Conservation (phyloP, 73 alveolate genomes). For the Tetrahymena thermophila region DNA sequence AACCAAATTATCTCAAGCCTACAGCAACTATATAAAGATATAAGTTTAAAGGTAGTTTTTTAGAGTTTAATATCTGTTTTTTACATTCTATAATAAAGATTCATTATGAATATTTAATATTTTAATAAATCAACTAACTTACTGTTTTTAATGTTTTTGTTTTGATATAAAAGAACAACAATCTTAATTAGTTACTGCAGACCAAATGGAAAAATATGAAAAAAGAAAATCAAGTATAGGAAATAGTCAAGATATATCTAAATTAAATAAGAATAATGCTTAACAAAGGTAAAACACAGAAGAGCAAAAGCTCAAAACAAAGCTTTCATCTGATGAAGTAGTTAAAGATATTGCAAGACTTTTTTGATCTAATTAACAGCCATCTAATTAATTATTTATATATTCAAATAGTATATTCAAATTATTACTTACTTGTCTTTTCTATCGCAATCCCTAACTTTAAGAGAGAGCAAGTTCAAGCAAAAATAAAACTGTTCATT, state of each 20-base stretch:
- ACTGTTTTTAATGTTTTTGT: too few species aligned
- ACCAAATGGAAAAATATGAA: neutral
- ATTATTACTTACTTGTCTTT: too few species aligned
- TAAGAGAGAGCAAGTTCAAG: too few species aligned
- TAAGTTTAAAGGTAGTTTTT: neutral
- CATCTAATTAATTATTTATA: neutral
- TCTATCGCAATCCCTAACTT: too few species aligned
- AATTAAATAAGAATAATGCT: neutral
- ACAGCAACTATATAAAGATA: slow-evolving; percentile 40
- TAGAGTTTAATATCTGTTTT: neutral
- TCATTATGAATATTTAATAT: too few species aligned
- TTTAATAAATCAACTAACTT: too few species aligned
- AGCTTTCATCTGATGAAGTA: neutral
- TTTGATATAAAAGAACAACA: neutral
- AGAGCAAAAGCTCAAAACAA: neutral
- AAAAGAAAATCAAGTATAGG: neutral
- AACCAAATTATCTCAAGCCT: slow-evolving; percentile 42
- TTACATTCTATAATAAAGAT: neutral
- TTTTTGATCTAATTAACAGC: neutral
- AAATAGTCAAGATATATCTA: neutral
- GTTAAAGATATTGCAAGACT: neutral
- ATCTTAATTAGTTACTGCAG: neutral
- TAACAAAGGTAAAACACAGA: neutral
- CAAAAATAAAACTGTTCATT: too few species aligned
- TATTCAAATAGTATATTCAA: too few species aligned